phyloP scores from a whole-genome alignment of 1,139 yeast species.

The Cylindricascospora bacillispora region DNA sequence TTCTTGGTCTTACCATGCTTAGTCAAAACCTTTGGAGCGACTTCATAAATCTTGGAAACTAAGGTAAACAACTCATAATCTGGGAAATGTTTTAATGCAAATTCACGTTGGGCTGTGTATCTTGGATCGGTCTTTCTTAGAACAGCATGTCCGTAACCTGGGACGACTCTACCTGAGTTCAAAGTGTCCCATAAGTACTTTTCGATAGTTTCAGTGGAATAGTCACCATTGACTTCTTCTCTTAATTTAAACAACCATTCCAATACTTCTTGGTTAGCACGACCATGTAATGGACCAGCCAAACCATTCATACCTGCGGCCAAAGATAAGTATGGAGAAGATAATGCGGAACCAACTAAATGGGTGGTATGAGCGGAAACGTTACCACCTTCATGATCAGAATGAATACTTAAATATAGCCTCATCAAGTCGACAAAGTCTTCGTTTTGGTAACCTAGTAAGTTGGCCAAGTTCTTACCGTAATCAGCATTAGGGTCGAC shows the following conservation, averaged over 20 bases:
- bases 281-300: constrained; percentile 35
- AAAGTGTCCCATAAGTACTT: constrained; percentile 30
- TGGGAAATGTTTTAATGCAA: constrained; percentile 95
- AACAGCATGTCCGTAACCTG: constrained; percentile 37
- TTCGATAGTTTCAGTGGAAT: constrained; percentile 25
- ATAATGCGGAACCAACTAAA: constrained; percentile 32
- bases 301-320: constrained; percentile 33
- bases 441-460: constrained; percentile 50
- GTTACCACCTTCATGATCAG: constrained; percentile 38
- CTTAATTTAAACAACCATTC: constrained; percentile 28
- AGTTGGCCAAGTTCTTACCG: constrained; percentile 77
- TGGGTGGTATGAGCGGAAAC: constrained; percentile 35
- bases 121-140: constrained; percentile 39
- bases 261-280: constrained; percentile 35
- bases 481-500: constrained; percentile 73
- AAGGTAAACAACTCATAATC: constrained; percentile 85
- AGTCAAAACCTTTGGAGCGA: constrained; percentile 90
- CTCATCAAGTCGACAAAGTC: constrained; percentile 33
- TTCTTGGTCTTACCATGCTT: constrained; percentile 97
- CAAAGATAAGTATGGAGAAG: constrained; percentile 31
- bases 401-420: constrained; percentile 32
- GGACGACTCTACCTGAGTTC: constrained; percentile 32
- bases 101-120: constrained; percentile 94
- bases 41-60: constrained; percentile 82
- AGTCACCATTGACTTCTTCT: constrained; percentile 26